Conservation (phyloP, 768 basidiomycete species). For the Pleurotus pulmonarius region DNA sequence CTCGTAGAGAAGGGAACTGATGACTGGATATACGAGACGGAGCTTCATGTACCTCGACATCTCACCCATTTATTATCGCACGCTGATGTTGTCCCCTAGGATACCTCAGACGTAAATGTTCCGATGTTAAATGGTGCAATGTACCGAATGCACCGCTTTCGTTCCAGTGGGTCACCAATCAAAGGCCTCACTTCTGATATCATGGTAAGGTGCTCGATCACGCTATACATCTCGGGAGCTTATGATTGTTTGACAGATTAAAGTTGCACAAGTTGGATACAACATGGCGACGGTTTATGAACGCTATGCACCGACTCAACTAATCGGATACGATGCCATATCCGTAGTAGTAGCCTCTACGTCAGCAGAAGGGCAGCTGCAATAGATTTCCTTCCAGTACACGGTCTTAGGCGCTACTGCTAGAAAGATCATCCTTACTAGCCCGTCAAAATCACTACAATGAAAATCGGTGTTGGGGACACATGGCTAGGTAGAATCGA, state of each 20-base stretch:
- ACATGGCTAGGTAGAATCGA: too few relatives aligned
- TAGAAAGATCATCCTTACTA: too few relatives aligned
- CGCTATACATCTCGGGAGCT: background rate
- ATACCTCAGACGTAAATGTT: conserved; percentile 47
- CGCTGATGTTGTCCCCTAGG: conserved; percentile 32
- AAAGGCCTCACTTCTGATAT: conserved; percentile 86
- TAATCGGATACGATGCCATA: conserved; percentile 22
- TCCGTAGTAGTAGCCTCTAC: background rate
- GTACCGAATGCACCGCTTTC: conserved; percentile 85
- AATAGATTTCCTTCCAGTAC: background rate
- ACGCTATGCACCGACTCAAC: conserved; percentile 55
- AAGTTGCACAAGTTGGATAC: conserved; percentile 67
- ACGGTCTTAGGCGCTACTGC: background rate
- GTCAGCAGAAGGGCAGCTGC: background rate
- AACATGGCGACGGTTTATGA: conserved; percentile 44
- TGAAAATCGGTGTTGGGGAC: too few relatives aligned
- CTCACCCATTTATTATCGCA: background rate
- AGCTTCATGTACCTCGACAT: conserved; percentile 51
- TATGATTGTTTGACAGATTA: conserved; percentile 42
- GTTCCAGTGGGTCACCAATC: conserved; percentile 72
- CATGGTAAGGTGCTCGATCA: conserved; percentile 43
- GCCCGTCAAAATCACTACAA: too few relatives aligned
- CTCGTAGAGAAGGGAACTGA: conserved; percentile 60
- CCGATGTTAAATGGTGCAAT: conserved; percentile 43
- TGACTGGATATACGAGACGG: conserved; percentile 78